These are phyloP conservation scores for Pezizomycotina sp. DNA, from an alignment of 2,329 filamentous ascomycete genomes.

Conservation along the genomic window DNA sequence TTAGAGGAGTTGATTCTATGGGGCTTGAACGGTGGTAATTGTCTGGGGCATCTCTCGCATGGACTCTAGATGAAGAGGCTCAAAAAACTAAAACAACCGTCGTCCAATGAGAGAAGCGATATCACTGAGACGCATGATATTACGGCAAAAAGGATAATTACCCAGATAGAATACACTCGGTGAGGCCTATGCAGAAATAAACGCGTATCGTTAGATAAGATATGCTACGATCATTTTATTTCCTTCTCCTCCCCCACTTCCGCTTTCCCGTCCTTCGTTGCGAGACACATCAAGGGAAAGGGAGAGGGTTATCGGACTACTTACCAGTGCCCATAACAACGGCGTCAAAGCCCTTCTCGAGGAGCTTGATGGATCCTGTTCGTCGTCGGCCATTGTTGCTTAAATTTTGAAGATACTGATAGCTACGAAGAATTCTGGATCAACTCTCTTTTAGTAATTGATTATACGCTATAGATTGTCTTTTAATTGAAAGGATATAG, in stretches of 20 bases:
- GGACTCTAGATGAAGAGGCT: too few relatives aligned
- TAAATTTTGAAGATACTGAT: not conserved
- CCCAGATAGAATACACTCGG: constrained; percentile 97
- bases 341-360: constrained; percentile 96
- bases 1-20: too few relatives aligned
- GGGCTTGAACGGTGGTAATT: too few relatives aligned
- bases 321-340: constrained; percentile 93
- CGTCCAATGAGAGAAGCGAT: too few relatives aligned
- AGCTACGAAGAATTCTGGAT: not conserved
- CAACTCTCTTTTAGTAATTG: too few relatives aligned
- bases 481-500: not conserved
- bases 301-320: constrained; percentile 31
- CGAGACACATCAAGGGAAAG: not conserved
- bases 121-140: too few relatives aligned
- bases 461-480: too few relatives aligned
- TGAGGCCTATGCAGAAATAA: constrained; percentile 59
- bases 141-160: too few relatives aligned
- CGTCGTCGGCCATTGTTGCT: constrained; percentile 6
- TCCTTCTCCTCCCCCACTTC: too few relatives aligned
- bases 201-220: constrained; percentile 2
- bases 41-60: too few relatives aligned
- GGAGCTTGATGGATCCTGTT: constrained; percentile 29
- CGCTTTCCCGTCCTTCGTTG: constrained; percentile 7
- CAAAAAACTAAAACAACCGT: too few relatives aligned
- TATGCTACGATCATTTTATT: too few relatives aligned